A percentile compares a stretch with the other conserved stretches of the same genome.
Conservation (phyloP, 164 flowering plant species). For the Vitis amurensis region DNA sequence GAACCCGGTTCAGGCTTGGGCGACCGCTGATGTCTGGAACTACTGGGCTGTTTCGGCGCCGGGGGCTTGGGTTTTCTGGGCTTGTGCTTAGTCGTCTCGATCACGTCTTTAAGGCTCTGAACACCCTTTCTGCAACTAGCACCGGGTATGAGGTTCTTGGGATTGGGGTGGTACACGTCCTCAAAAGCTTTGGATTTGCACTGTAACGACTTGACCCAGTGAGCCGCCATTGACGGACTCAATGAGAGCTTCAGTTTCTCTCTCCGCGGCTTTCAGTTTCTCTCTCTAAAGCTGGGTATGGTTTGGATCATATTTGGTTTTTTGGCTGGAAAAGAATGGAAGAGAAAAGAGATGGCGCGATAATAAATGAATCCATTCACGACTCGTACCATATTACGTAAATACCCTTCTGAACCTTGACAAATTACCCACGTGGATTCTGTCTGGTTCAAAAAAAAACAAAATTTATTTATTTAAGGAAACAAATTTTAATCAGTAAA, state of each 20-base stretch:
- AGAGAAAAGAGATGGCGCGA: conserved; percentile 13
- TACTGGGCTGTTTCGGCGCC: conserved; percentile 10
- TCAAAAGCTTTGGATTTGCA: conserved; percentile 82
- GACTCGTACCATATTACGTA: conserved; percentile 5
- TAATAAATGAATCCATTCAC: conserved; percentile 3
- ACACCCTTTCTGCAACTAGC: conserved; percentile 62
- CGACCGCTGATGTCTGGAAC: conserved; percentile 6
- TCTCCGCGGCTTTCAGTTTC: conserved; percentile 9
- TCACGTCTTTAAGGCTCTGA: conserved; percentile 66
- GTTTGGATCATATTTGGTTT: background rate
- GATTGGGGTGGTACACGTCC: conserved; percentile 57
- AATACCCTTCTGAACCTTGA: conserved; percentile 9
- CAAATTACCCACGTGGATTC: conserved; percentile 21
- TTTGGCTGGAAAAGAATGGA: conserved; percentile 9
- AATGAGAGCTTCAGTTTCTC: background rate
- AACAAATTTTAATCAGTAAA: background rate
- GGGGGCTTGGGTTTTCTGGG: conserved; percentile 29
- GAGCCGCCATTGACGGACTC: conserved; percentile 60
- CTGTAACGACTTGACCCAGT: conserved; percentile 84
- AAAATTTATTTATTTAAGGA: background rate
- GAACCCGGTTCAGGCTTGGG: conserved; percentile 17
- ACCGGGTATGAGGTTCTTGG: conserved; percentile 36
- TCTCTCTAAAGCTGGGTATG: background rate
- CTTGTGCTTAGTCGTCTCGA: conserved; percentile 39
- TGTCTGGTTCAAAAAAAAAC: background rate